Evolutionary conservation across 306 rosid species (phyloP), one percentile per base, ranked within the genome.

Genomic region (Sechiopsis laciniata): DNA sequence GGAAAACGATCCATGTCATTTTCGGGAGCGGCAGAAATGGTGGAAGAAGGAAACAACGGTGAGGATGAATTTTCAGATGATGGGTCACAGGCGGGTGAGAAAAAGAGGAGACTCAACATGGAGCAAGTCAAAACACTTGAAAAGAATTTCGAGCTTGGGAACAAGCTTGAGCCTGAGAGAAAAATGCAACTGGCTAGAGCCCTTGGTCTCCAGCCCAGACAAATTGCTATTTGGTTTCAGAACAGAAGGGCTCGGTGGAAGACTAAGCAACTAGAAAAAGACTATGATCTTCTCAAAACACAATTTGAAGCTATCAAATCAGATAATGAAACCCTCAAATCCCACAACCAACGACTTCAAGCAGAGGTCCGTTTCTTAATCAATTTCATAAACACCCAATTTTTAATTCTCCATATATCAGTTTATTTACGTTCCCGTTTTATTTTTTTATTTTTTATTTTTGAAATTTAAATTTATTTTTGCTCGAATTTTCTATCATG

Each of bases 151-250:
- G 78, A 75, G 22, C n/a, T 75, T 10, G 78, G 78, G 21, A 75
- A 75, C 20, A 75, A 75, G 55, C 78, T 75, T 8, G 73, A 75
- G 52, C 78, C 78, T 17, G 73, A 75, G 63, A 75, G 78, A 10
- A 75, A 75, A 75, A 51, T 75, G 78, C 78, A 75, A 73, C 53
- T 75, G 53, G 78, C 78, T 63, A 8, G 78, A 53, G 78, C 78
- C 10, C 78, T 75, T 52, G 72, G 72, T 10, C 10, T 75, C 8
- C 78, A 75, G 55, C 78, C 78, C 0, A 63, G 78, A n/a, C 78
- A 75, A 21, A 75, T 75, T 52, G 78, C 78, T 32, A 75, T 75
- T 53, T 75, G 78, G 78, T 75, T 75, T 40, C 78, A 75, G n/a
- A 75, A 75, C 54, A 64, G 78, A 13, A 75, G 78, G 56, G 78